Evolutionary conservation across 208 protist genomes (phyloP).

Genomic region (Phytomonas serpens): DNA sequence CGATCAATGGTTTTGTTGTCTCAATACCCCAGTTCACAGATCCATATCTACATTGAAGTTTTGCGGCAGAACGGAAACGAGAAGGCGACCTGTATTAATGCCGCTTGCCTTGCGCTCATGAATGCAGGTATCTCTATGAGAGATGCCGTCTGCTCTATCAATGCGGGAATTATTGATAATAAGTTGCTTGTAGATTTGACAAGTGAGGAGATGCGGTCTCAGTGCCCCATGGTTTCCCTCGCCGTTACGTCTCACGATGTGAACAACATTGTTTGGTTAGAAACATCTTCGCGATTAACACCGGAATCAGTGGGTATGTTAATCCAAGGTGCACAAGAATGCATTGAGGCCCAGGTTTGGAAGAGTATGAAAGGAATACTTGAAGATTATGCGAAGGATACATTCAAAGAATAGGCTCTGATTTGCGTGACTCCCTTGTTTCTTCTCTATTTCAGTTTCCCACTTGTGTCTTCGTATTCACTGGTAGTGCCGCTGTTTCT

Average conservation of each 20-base stretch:
- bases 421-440: not conserved
- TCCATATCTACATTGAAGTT: constrained; percentile 78
- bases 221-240: constrained; percentile 54
- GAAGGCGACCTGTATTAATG: constrained; percentile 80
- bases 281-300: constrained; percentile 51
- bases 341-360: constrained; percentile 30
- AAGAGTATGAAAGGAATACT: constrained; percentile 30
- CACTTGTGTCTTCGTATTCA: not conserved
- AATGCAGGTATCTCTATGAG: constrained; percentile 81
- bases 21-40: constrained; percentile 85
- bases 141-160: constrained; percentile 56
- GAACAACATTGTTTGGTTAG: constrained; percentile 70
- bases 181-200: constrained; percentile 70
- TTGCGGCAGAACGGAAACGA: constrained; percentile 75
- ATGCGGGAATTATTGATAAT: constrained; percentile 58
- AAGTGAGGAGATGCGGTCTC: constrained; percentile 63
- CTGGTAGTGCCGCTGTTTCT: not conserved
- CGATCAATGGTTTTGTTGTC: constrained; percentile 66
- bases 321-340: constrained; percentile 44
- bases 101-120: constrained; percentile 78
- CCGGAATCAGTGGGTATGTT: constrained; percentile 43
- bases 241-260: constrained; percentile 60
- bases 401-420: constrained; percentile 13
- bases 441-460: not conserved
- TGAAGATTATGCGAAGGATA: constrained; percentile 44